Evolutionary conservation across 2,329 filamentous ascomycete genomes (phyloP).

Genomic region (Aspergillus ruber): DNA sequence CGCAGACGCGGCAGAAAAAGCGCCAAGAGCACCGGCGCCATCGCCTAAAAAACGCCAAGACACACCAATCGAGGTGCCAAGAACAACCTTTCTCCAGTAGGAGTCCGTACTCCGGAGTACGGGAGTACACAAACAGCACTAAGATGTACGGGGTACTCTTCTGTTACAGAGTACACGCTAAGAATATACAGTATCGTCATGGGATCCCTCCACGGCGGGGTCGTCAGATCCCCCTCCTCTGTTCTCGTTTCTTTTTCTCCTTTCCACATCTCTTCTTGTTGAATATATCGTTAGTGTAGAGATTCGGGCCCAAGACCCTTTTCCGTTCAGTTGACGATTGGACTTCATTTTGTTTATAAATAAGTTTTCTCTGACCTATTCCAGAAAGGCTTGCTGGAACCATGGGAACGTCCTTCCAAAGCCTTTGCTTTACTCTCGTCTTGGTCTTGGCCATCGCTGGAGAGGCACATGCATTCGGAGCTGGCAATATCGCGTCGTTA

Average conservation of each 20-base stretch:
- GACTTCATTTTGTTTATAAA: not conserved
- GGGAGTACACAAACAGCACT: not conserved
- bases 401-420: slow-evolving; percentile 17
- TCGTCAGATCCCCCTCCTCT: slow-evolving; percentile 6
- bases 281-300: not conserved
- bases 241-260: slow-evolving; percentile 1
- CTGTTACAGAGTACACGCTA: too few relatives aligned
- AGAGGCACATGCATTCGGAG: slow-evolving; percentile 72
- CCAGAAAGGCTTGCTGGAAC: not conserved
- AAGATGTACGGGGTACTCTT: not conserved
- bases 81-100: not conserved
- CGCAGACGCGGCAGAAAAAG: not conserved
- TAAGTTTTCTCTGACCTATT: not conserved
- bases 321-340: not conserved
- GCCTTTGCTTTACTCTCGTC: slow-evolving; percentile 30
- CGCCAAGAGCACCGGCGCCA: not conserved
- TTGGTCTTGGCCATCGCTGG: slow-evolving; percentile 61
- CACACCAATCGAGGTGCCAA: not conserved
- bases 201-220: not conserved
- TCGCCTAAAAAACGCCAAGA: not conserved
- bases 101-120: not conserved
- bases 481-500: slow-evolving; percentile 78
- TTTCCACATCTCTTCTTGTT: not conserved
- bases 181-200: not conserved
- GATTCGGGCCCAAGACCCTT: too few relatives aligned